Evolutionary conservation across 2,329 filamentous ascomycete genomes (phyloP).

Genomic region (Aspergillus aculeatinus): DNA sequence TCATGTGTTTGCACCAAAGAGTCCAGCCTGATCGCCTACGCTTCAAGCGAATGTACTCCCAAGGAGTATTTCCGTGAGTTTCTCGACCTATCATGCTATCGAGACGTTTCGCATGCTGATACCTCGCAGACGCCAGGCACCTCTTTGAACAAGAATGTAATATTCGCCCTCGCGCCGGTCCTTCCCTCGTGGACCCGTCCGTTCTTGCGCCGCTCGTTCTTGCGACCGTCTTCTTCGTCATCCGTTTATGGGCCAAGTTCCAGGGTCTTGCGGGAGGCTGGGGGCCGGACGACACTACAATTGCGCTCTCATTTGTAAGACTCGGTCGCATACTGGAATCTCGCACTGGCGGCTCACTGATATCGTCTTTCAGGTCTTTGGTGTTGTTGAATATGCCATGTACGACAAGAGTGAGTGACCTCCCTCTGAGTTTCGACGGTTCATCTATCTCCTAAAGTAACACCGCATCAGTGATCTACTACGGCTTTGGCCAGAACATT

Average conservation of each 20-base stretch:
- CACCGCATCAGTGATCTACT: slow-evolving; percentile 17
- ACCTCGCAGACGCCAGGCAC: slow-evolving; percentile 3
- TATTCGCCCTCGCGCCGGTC: slow-evolving; percentile 9
- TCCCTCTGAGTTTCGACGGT: too few species aligned
- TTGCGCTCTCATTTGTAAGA: slow-evolving; percentile 19
- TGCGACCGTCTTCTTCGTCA: slow-evolving; percentile 15
- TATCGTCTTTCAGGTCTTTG: slow-evolving; percentile 10
- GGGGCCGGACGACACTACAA: slow-evolving; percentile 19
- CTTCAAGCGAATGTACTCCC: not conserved
- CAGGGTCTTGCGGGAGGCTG: slow-evolving; percentile 16
- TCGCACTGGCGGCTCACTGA: too few species aligned
- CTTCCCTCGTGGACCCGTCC: slow-evolving; percentile 12
- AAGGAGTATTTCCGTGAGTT: slow-evolving; percentile 12
- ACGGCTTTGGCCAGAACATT: slow-evolving; percentile 24
- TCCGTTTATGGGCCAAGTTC: slow-evolving; percentile 13
- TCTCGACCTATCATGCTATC: not conserved
- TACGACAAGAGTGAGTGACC: slow-evolving; percentile 15
- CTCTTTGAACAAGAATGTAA: slow-evolving; percentile 8
- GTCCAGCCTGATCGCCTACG: not conserved
- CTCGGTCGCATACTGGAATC: not conserved
- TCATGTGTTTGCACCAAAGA: slow-evolving; percentile 9
- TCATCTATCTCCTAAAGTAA: not conserved
- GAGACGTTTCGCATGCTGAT: slow-evolving; percentile 4
- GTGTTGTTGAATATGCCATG: slow-evolving; percentile 11
- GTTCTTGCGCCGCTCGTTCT: slow-evolving; percentile 15